Evolutionary conservation across 768 basidiomycete species (phyloP).

Genomic region (Clathrus columnatus): DNA sequence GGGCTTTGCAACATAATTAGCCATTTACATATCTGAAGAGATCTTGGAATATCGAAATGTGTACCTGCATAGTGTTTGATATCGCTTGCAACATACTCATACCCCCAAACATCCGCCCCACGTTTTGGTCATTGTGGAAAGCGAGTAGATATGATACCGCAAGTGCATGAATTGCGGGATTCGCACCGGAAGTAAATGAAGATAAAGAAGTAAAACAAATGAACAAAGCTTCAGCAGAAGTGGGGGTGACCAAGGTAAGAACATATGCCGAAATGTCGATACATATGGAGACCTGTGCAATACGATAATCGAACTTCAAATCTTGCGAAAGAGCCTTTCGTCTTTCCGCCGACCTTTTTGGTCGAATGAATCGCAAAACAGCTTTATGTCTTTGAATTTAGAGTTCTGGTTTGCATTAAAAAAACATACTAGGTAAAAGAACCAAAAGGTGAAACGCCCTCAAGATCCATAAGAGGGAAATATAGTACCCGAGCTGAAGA

Average conservation of each 20-base stretch:
- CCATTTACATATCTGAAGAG: background rate
- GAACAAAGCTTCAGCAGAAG: conserved; percentile 36
- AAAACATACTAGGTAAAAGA: conserved; percentile 54
- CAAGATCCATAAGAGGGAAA: conserved; percentile 35
- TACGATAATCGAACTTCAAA: conserved; percentile 57
- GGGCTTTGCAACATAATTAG: conserved; percentile 36
- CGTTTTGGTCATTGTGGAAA: conserved; percentile 7
- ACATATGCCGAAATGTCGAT: conserved; percentile 58
- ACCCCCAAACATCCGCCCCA: conserved; percentile 19
- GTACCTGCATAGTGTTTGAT: conserved; percentile 7
- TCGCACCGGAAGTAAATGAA: conserved; percentile 59
- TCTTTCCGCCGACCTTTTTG: conserved; percentile 27
- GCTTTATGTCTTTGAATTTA: conserved; percentile 5
- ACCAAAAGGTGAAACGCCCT: conserved; percentile 61
- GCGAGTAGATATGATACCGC: conserved; percentile 38
- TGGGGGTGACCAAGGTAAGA: conserved; percentile 40
- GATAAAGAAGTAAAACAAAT: conserved; percentile 53
- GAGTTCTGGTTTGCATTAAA: conserved; percentile 6
- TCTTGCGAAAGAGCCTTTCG: conserved; percentile 51
- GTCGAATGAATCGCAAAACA: conserved; percentile 14
- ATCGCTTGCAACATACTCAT: conserved; percentile 17
- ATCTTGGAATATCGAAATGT: conserved; percentile 10
- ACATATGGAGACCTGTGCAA: conserved; percentile 54
- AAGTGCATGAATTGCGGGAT: conserved; percentile 62
- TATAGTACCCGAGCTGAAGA: conserved; percentile 15